phyloP scores from a whole-genome alignment of 148 eudicot species.

The Amaranthus hypochondriacus region DNA sequence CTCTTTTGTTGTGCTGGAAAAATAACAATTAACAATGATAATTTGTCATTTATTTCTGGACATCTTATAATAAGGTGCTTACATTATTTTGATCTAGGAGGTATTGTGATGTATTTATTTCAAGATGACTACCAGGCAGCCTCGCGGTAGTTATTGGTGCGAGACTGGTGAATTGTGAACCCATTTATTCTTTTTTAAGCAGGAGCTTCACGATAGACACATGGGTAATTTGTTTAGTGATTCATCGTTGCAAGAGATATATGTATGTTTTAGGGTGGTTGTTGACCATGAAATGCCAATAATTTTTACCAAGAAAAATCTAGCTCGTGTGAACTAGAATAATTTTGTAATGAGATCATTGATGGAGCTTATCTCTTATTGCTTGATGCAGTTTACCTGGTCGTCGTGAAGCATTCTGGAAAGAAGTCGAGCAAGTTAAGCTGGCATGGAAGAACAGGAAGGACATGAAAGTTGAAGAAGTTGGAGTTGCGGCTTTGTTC shows the following conservation, averaged over 20 bases:
- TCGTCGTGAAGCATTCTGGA: constrained; percentile 50
- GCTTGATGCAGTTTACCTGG: constrained; percentile 46
- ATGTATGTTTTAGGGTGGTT: not conserved
- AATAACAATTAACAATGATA: too few relatives aligned
- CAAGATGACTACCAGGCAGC: not conserved
- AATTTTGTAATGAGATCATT: not conserved
- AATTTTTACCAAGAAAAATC: not conserved
- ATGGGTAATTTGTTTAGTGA: not conserved
- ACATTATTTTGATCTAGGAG: not conserved
- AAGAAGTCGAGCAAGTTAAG: constrained; percentile 58
- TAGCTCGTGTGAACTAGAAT: not conserved
- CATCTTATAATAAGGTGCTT: too few relatives aligned
- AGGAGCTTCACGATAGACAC: not conserved
- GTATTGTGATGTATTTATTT: not conserved
- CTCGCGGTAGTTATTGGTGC: not conserved
- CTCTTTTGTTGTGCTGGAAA: too few relatives aligned
- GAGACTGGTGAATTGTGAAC: not conserved
- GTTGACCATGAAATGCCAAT: not conserved
- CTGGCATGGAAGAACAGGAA: constrained; percentile 50
- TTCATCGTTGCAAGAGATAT: not conserved
- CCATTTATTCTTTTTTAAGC: not conserved
- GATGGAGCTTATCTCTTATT: not conserved
- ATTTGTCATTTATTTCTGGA: too few relatives aligned
- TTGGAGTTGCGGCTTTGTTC: constrained; percentile 54
- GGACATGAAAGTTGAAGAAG: constrained; percentile 48